Evolutionary conservation across 192 early-diverging fungal genomes (phyloP).

Genomic region (Pilobolus umbonatus): DNA sequence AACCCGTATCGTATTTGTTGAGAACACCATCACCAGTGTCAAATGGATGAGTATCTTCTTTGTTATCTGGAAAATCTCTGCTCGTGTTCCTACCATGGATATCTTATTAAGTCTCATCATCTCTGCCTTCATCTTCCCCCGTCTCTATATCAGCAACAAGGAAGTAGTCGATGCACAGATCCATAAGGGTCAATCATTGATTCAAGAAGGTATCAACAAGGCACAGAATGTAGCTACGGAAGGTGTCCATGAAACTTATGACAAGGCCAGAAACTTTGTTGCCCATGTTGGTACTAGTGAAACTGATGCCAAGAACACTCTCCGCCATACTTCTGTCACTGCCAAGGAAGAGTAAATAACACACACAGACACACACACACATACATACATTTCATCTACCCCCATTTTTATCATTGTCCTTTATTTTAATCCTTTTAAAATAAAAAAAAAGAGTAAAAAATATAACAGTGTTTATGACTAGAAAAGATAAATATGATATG

Average conservation of each 20-base stretch:
- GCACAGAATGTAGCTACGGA: neutral
- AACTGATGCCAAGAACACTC: slow-evolving; percentile 25
- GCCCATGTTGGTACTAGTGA: slow-evolving; percentile 20
- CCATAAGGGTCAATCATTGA: slow-evolving; percentile 11
- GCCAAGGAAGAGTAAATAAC: slow-evolving; percentile 17
- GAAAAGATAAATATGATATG: too few species aligned
- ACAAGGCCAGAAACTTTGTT: slow-evolving; percentile 17
- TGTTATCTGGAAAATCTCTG: slow-evolving; percentile 17
- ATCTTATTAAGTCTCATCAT: slow-evolving; percentile 9
- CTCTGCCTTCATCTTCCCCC: slow-evolving; percentile 21
- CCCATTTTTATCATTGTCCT: too few species aligned
- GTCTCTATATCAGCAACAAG: slow-evolving; percentile 24
- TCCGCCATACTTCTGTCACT: slow-evolving; percentile 10
- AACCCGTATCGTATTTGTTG: slow-evolving; percentile 17
- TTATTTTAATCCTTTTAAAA: too few species aligned
- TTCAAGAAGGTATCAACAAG: neutral
- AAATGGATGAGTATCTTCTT: slow-evolving; percentile 19
- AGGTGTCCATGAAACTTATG: slow-evolving; percentile 17
- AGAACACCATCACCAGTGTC: slow-evolving; percentile 15
- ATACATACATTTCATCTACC: too few species aligned
- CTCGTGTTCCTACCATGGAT: slow-evolving; percentile 13
- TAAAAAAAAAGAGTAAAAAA: too few species aligned
- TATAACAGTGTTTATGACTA: too few species aligned
- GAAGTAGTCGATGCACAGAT: slow-evolving; percentile 21
- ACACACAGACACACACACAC: too few species aligned